Conservation (phyloP, 768 basidiomycete species). For the Calvatia gigantea region DNA sequence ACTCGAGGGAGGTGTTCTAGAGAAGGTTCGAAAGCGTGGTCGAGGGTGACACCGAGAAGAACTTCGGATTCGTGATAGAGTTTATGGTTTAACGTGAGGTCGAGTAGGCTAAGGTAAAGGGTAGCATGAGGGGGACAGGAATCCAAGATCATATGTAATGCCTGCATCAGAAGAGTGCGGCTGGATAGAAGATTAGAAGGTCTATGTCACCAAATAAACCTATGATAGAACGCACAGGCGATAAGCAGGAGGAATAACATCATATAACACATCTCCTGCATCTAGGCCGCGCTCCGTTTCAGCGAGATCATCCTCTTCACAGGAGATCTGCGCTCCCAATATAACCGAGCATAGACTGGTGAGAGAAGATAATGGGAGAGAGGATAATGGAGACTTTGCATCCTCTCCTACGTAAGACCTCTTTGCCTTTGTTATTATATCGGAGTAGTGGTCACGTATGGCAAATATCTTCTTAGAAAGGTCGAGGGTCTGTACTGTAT, state of each 20-base stretch:
- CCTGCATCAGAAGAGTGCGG: constrained; percentile 28
- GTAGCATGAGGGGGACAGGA: constrained; percentile 45
- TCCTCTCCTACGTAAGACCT: background rate
- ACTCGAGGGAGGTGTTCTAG: constrained; percentile 19
- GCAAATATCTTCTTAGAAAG: constrained; percentile 48
- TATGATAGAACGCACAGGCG: constrained; percentile 36
- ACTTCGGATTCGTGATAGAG: constrained; percentile 39
- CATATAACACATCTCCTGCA: constrained; percentile 42
- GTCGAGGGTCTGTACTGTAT: constrained; percentile 23
- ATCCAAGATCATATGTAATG: constrained; percentile 43
- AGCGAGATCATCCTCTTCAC: background rate
- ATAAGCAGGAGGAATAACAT: constrained; percentile 46
- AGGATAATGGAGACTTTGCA: background rate
- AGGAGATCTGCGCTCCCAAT: constrained; percentile 19
- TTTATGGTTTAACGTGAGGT: constrained; percentile 42
- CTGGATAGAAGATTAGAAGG: background rate
- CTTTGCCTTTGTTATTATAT: constrained; percentile 38
- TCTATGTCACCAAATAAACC: background rate
- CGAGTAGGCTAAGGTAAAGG: constrained; percentile 45
- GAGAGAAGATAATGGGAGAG: constrained; percentile 19
- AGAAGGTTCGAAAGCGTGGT: constrained; percentile 29
- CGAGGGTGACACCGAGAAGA: constrained; percentile 40
- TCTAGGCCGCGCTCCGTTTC: constrained; percentile 14
- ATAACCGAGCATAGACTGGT: constrained; percentile 9
- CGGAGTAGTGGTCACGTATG: constrained; percentile 53